A percentile compares a stretch with the other conserved stretches of the same genome.
Conservation (phyloP, 768 basidiomycete genomes). For the Kwoniella dendrophila region DNA sequence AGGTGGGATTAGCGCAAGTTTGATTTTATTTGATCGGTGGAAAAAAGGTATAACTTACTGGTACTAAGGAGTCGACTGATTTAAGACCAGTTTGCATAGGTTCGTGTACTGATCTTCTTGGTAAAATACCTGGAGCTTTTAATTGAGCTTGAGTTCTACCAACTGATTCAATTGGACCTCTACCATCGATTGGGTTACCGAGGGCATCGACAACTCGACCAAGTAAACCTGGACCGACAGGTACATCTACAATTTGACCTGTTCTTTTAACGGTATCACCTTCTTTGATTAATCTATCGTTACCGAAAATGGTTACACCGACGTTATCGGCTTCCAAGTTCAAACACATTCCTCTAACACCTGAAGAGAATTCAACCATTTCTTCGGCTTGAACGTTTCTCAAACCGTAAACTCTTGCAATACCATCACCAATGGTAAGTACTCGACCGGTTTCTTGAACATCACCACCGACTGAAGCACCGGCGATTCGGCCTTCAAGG, state of each 20-base stretch:
- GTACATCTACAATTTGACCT: slow-evolving; percentile 99
- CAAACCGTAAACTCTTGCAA: slow-evolving; percentile 90
- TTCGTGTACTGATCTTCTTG: slow-evolving; percentile 95
- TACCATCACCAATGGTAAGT: slow-evolving; percentile 98
- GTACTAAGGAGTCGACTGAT: slow-evolving; percentile 99
- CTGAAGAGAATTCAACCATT: slow-evolving; percentile 99
- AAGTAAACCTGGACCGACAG: slow-evolving; percentile 93
- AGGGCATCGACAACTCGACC: slow-evolving; percentile 99
- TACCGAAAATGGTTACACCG: slow-evolving; percentile 97
- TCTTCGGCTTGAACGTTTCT: slow-evolving; percentile 98
- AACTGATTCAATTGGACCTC: slow-evolving; percentile 89
- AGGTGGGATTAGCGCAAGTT: slow-evolving; percentile 14
- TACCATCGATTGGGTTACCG: slow-evolving; percentile 99
- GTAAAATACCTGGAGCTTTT: slow-evolving; percentile 98
- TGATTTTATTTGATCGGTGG: not conserved
- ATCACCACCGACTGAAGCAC: slow-evolving; percentile 83
- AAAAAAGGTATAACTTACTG: slow-evolving; percentile 54
- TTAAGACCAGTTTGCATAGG: slow-evolving; percentile 99
- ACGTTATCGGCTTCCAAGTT: slow-evolving; percentile 99
- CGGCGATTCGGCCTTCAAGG: slow-evolving; percentile 96
- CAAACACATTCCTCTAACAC: slow-evolving; percentile 99
- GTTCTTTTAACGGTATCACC: slow-evolving; percentile 99
- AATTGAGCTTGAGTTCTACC: slow-evolving; percentile 96
- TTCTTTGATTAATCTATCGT: slow-evolving; percentile 92
- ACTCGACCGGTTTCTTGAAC: slow-evolving; percentile 99